These are phyloP conservation scores for Trichosporon ovoides DNA, from an alignment of 1,284 basidiomycete genomes.

Conservation along the genomic window DNA sequence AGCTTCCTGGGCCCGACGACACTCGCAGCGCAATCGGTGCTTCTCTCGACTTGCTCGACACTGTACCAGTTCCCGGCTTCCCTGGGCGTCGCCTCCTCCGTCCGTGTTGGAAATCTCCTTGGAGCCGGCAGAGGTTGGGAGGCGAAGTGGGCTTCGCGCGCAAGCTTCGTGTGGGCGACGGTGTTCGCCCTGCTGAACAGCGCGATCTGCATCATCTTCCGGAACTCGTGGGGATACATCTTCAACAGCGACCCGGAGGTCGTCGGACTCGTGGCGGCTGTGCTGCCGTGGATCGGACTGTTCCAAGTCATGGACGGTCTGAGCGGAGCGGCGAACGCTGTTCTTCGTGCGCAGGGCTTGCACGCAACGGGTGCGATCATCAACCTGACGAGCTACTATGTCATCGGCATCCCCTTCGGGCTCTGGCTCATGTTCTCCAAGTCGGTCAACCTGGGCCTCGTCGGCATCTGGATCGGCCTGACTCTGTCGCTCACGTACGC, in stretches of 20 bases:
- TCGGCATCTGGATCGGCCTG: constrained; percentile 52
- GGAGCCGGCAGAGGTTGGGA: constrained; percentile 65
- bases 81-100: constrained; percentile 71
- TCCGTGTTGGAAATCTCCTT: constrained; percentile 77
- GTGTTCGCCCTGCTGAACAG: constrained; percentile 60
- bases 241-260: constrained; percentile 76
- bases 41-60: constrained; percentile 58
- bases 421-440: constrained; percentile 51
- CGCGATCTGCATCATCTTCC: constrained; percentile 64
- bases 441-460: constrained; percentile 33
- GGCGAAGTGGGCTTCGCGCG: constrained; percentile 61
- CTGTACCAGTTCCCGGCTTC: constrained; percentile 82
- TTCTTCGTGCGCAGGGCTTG: constrained; percentile 71
- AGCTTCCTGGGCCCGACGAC: constrained; percentile 49
- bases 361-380: constrained; percentile 51
- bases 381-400: constrained; percentile 53
- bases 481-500: constrained; percentile 50
- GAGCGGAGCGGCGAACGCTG: constrained; percentile 64
- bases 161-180: constrained; percentile 60
- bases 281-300: constrained; percentile 64
- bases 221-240: constrained; percentile 68
- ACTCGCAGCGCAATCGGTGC: constrained; percentile 54
- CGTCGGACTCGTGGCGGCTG: constrained; percentile 58
- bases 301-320: constrained; percentile 69
- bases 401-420: constrained; percentile 51